phyloP scores from a whole-genome alignment of 2,329 filamentous ascomycete species.

The Botrytis tulipae region DNA sequence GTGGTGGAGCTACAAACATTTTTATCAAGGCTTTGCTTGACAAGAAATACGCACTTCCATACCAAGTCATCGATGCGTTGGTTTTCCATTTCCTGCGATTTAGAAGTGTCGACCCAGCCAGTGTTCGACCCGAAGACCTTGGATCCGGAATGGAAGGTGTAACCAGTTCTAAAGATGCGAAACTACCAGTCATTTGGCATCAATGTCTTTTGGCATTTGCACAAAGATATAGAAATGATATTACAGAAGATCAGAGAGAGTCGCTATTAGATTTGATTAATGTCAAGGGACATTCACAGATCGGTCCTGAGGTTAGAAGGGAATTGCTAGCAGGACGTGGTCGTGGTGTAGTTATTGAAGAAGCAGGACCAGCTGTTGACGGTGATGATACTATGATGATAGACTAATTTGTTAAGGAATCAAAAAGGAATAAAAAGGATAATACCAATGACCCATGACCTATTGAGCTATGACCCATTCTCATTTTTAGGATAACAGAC shows the following conservation, averaged over 20 bases:
- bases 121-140: conserved; percentile 48
- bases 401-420: conserved; percentile 38
- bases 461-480: neutral
- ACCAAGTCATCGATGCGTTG: conserved; percentile 88
- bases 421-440: conserved; percentile 3
- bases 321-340: conserved; percentile 87
- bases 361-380: conserved; percentile 53
- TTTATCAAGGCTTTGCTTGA: conserved; percentile 92
- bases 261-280: conserved; percentile 84
- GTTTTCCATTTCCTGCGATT: conserved; percentile 98
- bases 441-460: neutral
- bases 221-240: conserved; percentile 91
- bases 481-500: neutral
- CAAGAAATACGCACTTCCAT: conserved; percentile 95
- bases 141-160: conserved; percentile 54
- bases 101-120: conserved; percentile 63
- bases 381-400: conserved; percentile 93
- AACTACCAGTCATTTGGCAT: conserved; percentile 93
- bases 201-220: conserved; percentile 91
- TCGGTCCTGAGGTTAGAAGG: conserved; percentile 86
- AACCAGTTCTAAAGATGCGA: conserved; percentile 53
- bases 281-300: conserved; percentile 79
- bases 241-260: conserved; percentile 92
- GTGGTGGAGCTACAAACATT: conserved; percentile 88
- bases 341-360: conserved; percentile 70